Conservation (phyloP, 129 eudicot species). For the Logfia minima region DNA sequence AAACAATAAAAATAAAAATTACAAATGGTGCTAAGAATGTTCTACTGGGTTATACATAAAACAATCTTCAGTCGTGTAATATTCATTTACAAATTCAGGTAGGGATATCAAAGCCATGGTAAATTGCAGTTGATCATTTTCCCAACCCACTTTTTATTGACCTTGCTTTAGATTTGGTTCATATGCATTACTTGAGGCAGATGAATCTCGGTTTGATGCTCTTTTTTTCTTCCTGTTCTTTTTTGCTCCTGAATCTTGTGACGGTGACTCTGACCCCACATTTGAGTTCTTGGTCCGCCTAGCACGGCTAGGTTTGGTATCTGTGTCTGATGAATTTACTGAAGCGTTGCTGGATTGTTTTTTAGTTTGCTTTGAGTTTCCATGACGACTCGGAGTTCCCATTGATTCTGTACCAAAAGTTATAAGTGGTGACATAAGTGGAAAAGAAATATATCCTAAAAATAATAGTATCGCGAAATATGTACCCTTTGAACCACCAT, state of each 20-base stretch:
- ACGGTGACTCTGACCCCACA: conserved; percentile 29
- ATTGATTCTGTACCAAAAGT: conserved; percentile 15
- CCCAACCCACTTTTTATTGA: conserved; percentile 9
- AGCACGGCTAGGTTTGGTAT: conserved; percentile 22
- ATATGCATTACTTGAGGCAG: conserved; percentile 6
- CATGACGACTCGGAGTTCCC: conserved; percentile 29
- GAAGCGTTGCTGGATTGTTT: conserved; percentile 19
- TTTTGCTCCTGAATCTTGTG: conserved; percentile 31
- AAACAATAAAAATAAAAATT: neutral
- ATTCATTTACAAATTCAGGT: neutral
- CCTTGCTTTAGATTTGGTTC: conserved; percentile 1
- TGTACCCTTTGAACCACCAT: conserved; percentile 30
- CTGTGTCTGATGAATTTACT: conserved; percentile 14
- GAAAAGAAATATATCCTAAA: neutral
- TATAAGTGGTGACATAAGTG: neutral
- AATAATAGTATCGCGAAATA: neutral
- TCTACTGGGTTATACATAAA: neutral
- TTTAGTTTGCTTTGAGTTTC: conserved; percentile 39
- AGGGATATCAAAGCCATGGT: conserved; percentile 5
- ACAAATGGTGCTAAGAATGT: neutral
- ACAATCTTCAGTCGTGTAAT: neutral
- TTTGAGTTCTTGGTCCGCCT: conserved; percentile 39
- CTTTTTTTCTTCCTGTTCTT: conserved; percentile 39
- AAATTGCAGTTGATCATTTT: neutral
- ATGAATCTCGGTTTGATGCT: conserved; percentile 22